Evolutionary conservation across 495 filamentous ascomycete genomes (phyloP), one percentile per base, ranked within the genome.

Genomic region (Xylaria sp.): DNA sequence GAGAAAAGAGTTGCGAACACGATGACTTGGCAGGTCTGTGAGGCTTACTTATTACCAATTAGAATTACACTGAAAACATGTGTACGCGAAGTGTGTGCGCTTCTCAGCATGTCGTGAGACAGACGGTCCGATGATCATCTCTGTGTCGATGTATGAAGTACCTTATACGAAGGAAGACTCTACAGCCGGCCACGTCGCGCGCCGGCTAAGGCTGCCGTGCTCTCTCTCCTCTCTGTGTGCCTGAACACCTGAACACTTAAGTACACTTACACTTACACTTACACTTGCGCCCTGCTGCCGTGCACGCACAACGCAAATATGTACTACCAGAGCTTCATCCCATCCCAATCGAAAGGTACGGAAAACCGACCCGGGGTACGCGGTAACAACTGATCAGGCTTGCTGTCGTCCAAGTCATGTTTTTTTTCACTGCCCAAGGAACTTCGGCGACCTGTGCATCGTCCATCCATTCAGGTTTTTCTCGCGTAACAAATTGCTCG

Each of bases 151-250:
- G 35, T 67, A 41, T n/a, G n/a, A n/a, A n/a, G n/a, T n/a, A n/a
- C n/a, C n/a, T n/a, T n/a, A n/a, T n/a, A n/a, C n/a, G n/a, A n/a
- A n/a, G n/a, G 35, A 67, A 61, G 40, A 35, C 67, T 63, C 48
- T 58, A 63, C 48, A 63, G 58, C 21, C 15, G 68, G 68, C 68
- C 68, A 70, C 68, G 68, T 70, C 50, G 67, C 52, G 8, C 12
- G 26, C 8, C 5, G n/a, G 35, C 46, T 46, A 64, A 46, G 43
- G 15, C 26, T 50, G 59, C 17, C 4, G 41, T 59, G 40, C 41
- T 53, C 46, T 37, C 4, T 37, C n/a, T n/a, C n/a, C n/a, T n/a
- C n/a, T n/a, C n/a, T 59, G 65, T 68, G 65, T 67, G 31, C 50
- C 14, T 19, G 40, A 29, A 19, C 5, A 11, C 12, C n/a, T 50